Evolutionary conservation across 2,329 filamentous ascomycete species (phyloP).

Genomic region (Fusarium oligoseptatum): DNA sequence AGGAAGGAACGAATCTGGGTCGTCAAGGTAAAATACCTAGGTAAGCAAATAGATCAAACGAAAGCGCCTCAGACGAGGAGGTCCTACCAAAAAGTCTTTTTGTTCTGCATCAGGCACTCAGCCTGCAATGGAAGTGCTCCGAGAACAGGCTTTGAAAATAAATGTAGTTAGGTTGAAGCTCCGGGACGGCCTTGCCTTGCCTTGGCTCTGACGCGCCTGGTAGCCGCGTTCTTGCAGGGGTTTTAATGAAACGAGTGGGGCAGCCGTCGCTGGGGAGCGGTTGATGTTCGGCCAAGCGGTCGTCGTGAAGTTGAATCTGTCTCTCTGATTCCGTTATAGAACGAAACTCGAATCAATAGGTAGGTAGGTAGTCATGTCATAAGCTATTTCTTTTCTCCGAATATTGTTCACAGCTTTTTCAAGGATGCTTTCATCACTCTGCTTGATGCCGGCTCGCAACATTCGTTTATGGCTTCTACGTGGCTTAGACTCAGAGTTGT

Average conservation of each 20-base stretch:
- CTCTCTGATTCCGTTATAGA: neutral
- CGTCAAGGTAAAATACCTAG: neutral
- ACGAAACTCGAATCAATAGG: neutral
- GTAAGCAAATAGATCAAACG: neutral
- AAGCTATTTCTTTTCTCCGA: too few relatives aligned
- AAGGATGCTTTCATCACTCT: neutral
- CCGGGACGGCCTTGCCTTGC: neutral
- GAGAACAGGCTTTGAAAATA: slow-evolving; percentile 33
- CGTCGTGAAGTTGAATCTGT: neutral
- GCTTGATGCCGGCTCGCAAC: neutral
- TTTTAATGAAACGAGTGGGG: slow-evolving; percentile 42
- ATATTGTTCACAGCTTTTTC: too few relatives aligned
- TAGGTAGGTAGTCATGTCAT: neutral
- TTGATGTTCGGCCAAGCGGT: slow-evolving; percentile 10
- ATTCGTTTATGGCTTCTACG: neutral
- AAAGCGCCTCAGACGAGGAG: neutral
- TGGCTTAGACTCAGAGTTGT: neutral
- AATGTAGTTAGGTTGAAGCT: slow-evolving; percentile 23
- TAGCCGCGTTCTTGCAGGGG: slow-evolving; percentile 45
- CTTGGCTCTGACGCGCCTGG: slow-evolving; percentile 33
- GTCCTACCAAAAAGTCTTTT: slow-evolving; percentile 11
- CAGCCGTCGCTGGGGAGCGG: slow-evolving; percentile 24
- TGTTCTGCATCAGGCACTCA: slow-evolving; percentile 27
- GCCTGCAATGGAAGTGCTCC: slow-evolving; percentile 25
- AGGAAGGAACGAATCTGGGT: neutral